Evolutionary conservation across 2,329 filamentous ascomycete genomes (phyloP).

Genomic region (Penicillium sp.): DNA sequence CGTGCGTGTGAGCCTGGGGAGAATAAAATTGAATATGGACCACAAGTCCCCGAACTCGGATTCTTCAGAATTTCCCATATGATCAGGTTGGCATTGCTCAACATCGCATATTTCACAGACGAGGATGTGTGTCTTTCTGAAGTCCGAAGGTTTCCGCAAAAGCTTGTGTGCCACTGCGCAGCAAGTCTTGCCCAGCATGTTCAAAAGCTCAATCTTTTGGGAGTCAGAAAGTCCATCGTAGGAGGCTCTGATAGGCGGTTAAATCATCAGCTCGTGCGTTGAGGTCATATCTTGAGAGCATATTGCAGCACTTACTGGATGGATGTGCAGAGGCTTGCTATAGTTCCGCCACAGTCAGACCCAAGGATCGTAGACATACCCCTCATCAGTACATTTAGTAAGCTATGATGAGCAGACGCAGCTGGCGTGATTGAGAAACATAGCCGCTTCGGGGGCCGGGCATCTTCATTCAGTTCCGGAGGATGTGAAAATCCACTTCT

Average conservation of each 20-base stretch:
- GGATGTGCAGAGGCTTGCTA: slow-evolving; percentile 43
- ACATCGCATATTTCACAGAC: slow-evolving; percentile 40
- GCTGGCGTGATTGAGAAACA: slow-evolving; percentile 35
- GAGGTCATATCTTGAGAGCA: no score
- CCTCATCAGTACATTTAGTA: slow-evolving; percentile 34
- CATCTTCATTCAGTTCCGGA: slow-evolving; percentile 19
- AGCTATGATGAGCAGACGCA: slow-evolving; percentile 31
- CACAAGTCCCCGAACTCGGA: slow-evolving; percentile 34
- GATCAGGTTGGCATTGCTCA: slow-evolving; percentile 21
- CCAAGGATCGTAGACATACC: slow-evolving; percentile 36
- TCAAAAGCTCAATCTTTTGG: slow-evolving; percentile 52
- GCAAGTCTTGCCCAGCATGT: slow-evolving; percentile 54
- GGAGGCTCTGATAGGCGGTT: slow-evolving; percentile 29
- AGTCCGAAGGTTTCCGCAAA: slow-evolving; percentile 26
- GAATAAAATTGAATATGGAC: slow-evolving; percentile 44
- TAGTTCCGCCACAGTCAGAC: slow-evolving; percentile 30
- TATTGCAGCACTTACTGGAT: slow-evolving; percentile 47
- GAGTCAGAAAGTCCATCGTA: slow-evolving; percentile 50
- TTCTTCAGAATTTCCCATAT: slow-evolving; percentile 14
- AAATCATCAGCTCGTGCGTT: slow-evolving; percentile 6
- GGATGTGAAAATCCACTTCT: slow-evolving; percentile 8
- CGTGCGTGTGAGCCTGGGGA: slow-evolving; percentile 46
- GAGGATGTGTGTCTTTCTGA: slow-evolving; percentile 25
- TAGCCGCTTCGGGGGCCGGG: slow-evolving; percentile 33
- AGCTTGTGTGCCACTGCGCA: slow-evolving; percentile 55